phyloP scores from a whole-genome alignment of 495 filamentous ascomycete species.

The Daldinia childiae region DNA sequence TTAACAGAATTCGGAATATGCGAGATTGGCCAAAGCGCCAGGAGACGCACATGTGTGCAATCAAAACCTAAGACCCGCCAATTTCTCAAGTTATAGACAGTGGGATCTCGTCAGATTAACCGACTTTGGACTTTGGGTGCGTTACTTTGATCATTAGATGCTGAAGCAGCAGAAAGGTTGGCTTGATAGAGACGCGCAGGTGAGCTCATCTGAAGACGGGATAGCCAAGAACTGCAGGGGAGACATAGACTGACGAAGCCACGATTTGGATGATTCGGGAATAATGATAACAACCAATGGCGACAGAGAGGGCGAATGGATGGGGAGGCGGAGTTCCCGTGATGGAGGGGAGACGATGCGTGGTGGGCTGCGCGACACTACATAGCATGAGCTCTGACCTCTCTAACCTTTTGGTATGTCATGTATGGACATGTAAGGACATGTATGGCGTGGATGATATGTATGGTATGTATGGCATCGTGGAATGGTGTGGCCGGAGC shows the following conservation, averaged over 20 bases:
- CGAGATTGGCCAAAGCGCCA: conserved; percentile 18
- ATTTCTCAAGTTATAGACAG: conserved; percentile 9
- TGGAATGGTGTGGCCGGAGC: conserved; percentile 28
- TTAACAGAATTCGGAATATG: not conserved
- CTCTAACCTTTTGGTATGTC: conserved; percentile 34
- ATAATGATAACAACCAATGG: conserved; percentile 33
- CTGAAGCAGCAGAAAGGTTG: conserved; percentile 33
- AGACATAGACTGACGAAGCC: conserved; percentile 26
- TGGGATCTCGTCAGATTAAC: conserved; percentile 25
- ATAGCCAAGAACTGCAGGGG: conserved; percentile 24
- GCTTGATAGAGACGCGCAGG: conserved; percentile 13
- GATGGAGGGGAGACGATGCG: conserved; percentile 21
- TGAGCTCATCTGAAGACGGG: conserved; percentile 34
- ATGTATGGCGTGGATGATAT: not conserved
- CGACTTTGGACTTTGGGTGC: conserved; percentile 25
- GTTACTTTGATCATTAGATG: conserved; percentile 31
- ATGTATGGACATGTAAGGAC: too few species aligned
- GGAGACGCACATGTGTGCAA: conserved; percentile 30
- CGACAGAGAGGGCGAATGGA: conserved; percentile 16
- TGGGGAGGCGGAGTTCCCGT: conserved; percentile 35
- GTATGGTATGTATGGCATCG: conserved; percentile 2
- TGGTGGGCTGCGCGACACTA: conserved; percentile 35
- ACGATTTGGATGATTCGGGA: conserved; percentile 32
- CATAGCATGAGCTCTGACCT: not conserved
- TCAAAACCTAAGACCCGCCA: conserved; percentile 14